phyloP scores from a whole-genome alignment of 176 grass and related monocot species.

The Alopecurus myosuroides region DNA sequence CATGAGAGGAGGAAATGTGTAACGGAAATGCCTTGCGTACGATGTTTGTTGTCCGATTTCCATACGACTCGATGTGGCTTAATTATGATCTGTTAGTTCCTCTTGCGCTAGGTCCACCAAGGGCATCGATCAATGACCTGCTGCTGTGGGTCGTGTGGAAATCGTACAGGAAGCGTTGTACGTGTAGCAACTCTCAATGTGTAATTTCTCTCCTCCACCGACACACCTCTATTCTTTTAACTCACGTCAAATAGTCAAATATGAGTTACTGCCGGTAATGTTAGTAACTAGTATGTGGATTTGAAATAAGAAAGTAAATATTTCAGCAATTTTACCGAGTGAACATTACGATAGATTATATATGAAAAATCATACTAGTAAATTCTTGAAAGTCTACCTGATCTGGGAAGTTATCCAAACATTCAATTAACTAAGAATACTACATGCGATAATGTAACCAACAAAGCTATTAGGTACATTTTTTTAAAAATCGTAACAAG shows the following conservation, averaged over 20 bases:
- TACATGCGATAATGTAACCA: not conserved
- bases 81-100: too few relatives aligned
- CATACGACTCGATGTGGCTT: too few relatives aligned
- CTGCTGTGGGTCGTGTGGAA: too few relatives aligned
- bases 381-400: not conserved
- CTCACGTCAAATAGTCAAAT: not conserved
- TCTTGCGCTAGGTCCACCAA: too few relatives aligned
- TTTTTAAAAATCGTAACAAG: not conserved
- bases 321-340: not conserved
- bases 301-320: not conserved
- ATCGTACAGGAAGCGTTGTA: too few relatives aligned
- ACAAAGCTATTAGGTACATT: not conserved
- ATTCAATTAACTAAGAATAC: not conserved
- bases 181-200: too few relatives aligned
- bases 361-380: not conserved
- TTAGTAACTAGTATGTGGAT: not conserved
- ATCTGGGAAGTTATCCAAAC: not conserved
- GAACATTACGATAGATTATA: not conserved
- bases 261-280: not conserved
- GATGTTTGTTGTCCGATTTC: too few relatives aligned
- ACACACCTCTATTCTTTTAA: not conserved
- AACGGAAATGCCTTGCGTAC: too few relatives aligned
- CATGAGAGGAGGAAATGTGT: not conserved
- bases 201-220: not conserved
- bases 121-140: too few relatives aligned